Evolutionary conservation across 2,329 filamentous ascomycete species (phyloP), one percentile per base, ranked within the genome.

Genomic region (Leptographium lundbergii): DNA sequence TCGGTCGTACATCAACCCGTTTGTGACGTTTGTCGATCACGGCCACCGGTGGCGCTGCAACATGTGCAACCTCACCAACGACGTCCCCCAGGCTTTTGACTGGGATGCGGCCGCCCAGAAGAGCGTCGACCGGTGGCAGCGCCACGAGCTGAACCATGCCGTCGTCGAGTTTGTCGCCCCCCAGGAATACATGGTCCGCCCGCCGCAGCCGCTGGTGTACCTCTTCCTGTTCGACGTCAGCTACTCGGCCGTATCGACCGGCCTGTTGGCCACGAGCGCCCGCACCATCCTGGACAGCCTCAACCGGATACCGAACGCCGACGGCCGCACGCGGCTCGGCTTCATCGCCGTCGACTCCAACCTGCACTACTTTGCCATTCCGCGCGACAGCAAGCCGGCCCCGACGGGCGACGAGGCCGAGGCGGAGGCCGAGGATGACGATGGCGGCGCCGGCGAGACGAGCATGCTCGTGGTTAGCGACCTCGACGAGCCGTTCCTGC

Each of bases 121-220:
- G 77, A 88, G 85, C 57, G 86, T 95, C 56, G 92, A 99, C 71
- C 80, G 94, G 69, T 95, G 94, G 88, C 86, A 95, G 71, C 81
- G 94, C 66, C 82, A 90, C 47, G 94, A 99, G 71, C 79, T 99
- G 62, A 99, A 99, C 75, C 87, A 96, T 70, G 82, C 91, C n/a
- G 91, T 97, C 42, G 91, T 96, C 61, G 94, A 99, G 69, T 99
- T 96, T 69, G 89, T 99, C 65, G 94, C 94, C 14, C 94, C 94
- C 2, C 94, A 99, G 73, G 94, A 99, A 74, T 99, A 99, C 74
- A 99, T 99, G 94, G 94, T 99, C 42, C 88, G 94, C 62, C 91
- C 94, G 59, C 94, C 94, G 52, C 92, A 96, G 73, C 94, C 94
- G 47, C 79, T 97, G 47, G 92, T 96, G 47, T 97, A 97, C 70